Evolutionary conservation across 2,329 filamentous ascomycete species (phyloP), one percentile per base, ranked within the genome.

Genomic region (Sphaerulina vaccinii): DNA sequence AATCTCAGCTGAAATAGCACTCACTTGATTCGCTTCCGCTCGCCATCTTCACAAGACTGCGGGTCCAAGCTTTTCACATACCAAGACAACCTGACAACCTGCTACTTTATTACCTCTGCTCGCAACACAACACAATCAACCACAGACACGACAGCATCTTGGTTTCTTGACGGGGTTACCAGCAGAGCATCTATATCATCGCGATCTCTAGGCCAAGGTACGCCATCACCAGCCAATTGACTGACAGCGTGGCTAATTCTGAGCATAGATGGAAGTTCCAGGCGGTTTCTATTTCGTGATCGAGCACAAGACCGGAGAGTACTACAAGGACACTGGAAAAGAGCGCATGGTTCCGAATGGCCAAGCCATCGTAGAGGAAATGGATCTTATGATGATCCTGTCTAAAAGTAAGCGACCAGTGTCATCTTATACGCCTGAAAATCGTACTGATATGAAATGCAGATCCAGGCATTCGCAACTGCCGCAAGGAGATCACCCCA

Each of bases 251-350:
- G 37, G 43, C 27, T 6, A 43, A 10, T 29, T 8, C 27, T 13
- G 9, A 11, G 5, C 5, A 16, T 8, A 45, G 42, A 45, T 45
- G 42, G 18, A 35, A 16, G 24, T 18, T 9, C 18, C 29, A 3
- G 10, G 27, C 9, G 27, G 42, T 29, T 45, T 36, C 27, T 10
- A 18, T 4, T 29, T 58, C 39, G 33, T 49, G 5, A 52, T 51
- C 39, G 58, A 56, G 37, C 50, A 60, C 41, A 56, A 56, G 41
- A 44, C 51, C 37, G 54, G 46, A 24, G 50, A 54, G 9, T 45
- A 45, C 29, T 45, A 45, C 27, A 19, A 32, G 27, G 23, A 32
- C 13, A 33, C 41, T 1, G 41, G 27, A 11, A 8, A 18, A 22
- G 15, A 32, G 5, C 23, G 13, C 15, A 49, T 58, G 36, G 46